These are phyloP conservation scores for Wickerhamiella alocasiicola DNA, from an alignment of 805 yeast genomes.

Conservation along the genomic window DNA sequence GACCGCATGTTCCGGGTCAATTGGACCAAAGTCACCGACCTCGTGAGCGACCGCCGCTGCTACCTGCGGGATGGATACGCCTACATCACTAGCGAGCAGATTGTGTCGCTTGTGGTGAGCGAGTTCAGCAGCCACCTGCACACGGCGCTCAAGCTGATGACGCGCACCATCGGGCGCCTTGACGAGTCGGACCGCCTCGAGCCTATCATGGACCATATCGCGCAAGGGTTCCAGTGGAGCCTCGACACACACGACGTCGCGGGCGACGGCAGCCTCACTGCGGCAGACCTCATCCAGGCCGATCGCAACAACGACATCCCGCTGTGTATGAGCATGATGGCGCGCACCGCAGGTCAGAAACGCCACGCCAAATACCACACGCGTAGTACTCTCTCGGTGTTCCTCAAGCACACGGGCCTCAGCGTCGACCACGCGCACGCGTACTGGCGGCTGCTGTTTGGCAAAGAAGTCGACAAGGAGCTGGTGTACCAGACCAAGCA, in stretches of 20 bases:
- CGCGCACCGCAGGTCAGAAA: slow-evolving; percentile 42
- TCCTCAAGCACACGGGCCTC: slow-evolving; percentile 82
- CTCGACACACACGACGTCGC: slow-evolving; percentile 15
- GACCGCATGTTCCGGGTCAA: slow-evolving; percentile 67
- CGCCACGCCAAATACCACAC: slow-evolving; percentile 74
- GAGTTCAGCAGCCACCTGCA: slow-evolving; percentile 51
- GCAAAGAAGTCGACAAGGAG: slow-evolving; percentile 52
- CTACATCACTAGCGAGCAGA: slow-evolving; percentile 73
- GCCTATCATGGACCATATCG: slow-evolving; percentile 70
- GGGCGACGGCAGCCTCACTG: slow-evolving; percentile 38
- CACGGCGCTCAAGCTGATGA: slow-evolving; percentile 47
- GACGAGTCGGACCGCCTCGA: slow-evolving; percentile 86
- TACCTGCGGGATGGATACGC: slow-evolving; percentile 59
- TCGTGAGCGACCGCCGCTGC: slow-evolving; percentile 62
- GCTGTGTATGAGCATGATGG: slow-evolving; percentile 59
- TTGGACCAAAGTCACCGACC: slow-evolving; percentile 66
- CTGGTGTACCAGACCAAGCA: slow-evolving; percentile 82
- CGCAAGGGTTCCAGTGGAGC: slow-evolving; percentile 43
- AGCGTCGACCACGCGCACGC: slow-evolving; percentile 74
- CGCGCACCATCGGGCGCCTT: slow-evolving; percentile 65
- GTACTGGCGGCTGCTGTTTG: slow-evolving; percentile 72
- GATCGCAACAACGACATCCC: slow-evolving; percentile 61
- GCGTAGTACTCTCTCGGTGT: slow-evolving; percentile 73
- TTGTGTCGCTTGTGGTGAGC: slow-evolving; percentile 51
- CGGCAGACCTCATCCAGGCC: slow-evolving; percentile 44